These are phyloP conservation scores for Fomitopsis schrenkii DNA, from an alignment of 1,284 basidiomycete species.

Conservation along the genomic window DNA sequence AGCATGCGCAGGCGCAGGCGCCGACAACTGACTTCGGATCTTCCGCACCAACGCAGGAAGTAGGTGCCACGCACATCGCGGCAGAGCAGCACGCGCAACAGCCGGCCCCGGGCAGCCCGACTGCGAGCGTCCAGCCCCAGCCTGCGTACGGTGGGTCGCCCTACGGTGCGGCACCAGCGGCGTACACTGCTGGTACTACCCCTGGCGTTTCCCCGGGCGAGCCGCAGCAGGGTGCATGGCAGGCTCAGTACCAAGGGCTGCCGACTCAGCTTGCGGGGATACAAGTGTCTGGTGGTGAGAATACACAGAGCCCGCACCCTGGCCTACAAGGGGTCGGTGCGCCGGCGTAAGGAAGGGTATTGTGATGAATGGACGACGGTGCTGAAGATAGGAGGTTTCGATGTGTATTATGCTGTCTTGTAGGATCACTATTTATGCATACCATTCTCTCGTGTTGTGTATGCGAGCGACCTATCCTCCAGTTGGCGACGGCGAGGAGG, in stretches of 20 bases:
- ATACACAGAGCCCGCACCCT: constrained; percentile 13
- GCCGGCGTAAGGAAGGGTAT: constrained; percentile 11
- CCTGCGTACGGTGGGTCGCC: constrained; percentile 22
- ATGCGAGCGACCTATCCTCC: background rate
- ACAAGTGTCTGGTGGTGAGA: constrained; percentile 25
- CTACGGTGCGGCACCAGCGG: constrained; percentile 12
- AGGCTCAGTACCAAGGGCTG: constrained; percentile 23
- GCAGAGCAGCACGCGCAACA: background rate
- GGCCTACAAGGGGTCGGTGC: constrained; percentile 25
- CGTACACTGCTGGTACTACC: constrained; percentile 8
- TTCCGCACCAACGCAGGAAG: background rate
- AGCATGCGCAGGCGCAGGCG: background rate
- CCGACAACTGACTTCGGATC: background rate
- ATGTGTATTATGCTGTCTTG: background rate
- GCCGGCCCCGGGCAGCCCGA: background rate
- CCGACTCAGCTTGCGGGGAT: constrained; percentile 29
- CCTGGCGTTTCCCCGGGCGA: constrained; percentile 9
- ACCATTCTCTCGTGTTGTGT: background rate
- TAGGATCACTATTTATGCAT: background rate
- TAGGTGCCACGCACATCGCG: background rate
- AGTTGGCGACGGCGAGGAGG: too few relatives aligned
- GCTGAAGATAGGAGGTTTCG: background rate
- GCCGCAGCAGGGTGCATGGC: constrained; percentile 13
- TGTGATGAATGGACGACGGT: background rate
- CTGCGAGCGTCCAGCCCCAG: background rate